These are phyloP conservation scores for Salix viminalis DNA, from an alignment of 345 rosid species.

Conservation along the genomic window DNA sequence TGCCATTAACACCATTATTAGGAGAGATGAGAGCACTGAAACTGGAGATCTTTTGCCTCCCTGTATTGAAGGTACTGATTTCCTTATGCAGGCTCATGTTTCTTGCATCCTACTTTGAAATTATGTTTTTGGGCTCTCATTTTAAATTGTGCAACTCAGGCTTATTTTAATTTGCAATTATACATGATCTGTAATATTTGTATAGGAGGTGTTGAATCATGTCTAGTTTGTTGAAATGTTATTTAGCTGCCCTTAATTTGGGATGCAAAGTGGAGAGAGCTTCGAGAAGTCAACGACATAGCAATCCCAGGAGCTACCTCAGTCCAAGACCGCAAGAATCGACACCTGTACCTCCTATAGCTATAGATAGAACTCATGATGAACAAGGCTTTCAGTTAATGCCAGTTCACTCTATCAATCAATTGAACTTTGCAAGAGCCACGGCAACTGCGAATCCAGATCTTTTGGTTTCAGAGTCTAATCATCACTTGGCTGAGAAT, in stretches of 20 bases:
- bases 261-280: constrained; percentile 92
- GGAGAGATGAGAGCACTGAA: constrained; percentile 80
- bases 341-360: constrained; percentile 31
- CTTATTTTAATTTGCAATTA: neutral
- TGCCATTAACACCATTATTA: constrained; percentile 83
- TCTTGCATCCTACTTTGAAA: constrained; percentile 17
- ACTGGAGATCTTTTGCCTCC: constrained; percentile 90
- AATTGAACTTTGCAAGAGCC: constrained; percentile 28
- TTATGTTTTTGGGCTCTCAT: constrained; percentile 4
- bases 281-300: constrained; percentile 94
- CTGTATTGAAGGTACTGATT: constrained; percentile 81
- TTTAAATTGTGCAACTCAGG: neutral
- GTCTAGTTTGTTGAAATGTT: constrained; percentile 7
- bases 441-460: constrained; percentile 17
- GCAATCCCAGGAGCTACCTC: constrained; percentile 76
- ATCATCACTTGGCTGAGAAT: constrained; percentile 20
- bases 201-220: neutral
- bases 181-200: neutral
- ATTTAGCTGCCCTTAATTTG: constrained; percentile 82
- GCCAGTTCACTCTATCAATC: constrained; percentile 27
- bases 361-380: constrained; percentile 26
- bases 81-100: neutral
- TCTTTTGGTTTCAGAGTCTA: constrained; percentile 25
- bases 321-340: constrained; percentile 60
- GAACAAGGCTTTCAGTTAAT: constrained; percentile 34